Conservation (phyloP, 2,329 filamentous ascomycete genomes). For the Ceratocystis smalleyi region DNA sequence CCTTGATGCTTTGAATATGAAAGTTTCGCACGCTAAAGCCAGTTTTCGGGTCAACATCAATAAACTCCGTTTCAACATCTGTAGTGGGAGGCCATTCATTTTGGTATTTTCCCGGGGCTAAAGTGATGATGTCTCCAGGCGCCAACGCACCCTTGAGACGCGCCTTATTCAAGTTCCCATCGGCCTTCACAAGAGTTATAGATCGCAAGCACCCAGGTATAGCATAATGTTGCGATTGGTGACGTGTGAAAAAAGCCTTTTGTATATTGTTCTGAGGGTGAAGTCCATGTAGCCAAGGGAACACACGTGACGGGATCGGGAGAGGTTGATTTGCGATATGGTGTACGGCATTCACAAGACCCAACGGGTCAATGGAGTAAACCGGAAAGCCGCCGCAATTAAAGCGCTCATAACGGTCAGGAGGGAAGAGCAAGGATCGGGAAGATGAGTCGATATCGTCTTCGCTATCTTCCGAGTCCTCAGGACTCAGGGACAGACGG, state of each 20-base stretch:
- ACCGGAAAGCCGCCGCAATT: slow-evolving; percentile 42
- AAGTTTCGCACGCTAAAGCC: slow-evolving; percentile 96
- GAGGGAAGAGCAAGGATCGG: slow-evolving; percentile 60
- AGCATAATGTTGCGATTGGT: slow-evolving; percentile 51
- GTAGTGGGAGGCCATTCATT: slow-evolving; percentile 17
- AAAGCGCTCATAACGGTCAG: slow-evolving; percentile 41
- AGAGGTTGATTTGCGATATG: slow-evolving; percentile 64
- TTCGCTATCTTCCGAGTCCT: slow-evolving; percentile 31
- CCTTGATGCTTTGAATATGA: slow-evolving; percentile 83
- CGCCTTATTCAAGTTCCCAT: slow-evolving; percentile 56
- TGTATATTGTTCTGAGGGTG: slow-evolving; percentile 82
- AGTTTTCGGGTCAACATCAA: slow-evolving; percentile 70
- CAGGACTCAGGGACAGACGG: slow-evolving; percentile 26
- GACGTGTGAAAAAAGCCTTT: slow-evolving; percentile 73
- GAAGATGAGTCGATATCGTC: slow-evolving; percentile 29
- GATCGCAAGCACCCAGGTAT: slow-evolving; percentile 60
- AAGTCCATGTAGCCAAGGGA: slow-evolving; percentile 90
- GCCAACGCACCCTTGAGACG: slow-evolving; percentile 78
- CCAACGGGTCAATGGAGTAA: slow-evolving; percentile 55
- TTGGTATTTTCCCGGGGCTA: slow-evolving; percentile 57
- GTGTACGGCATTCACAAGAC: slow-evolving; percentile 58
- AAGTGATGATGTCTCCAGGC: slow-evolving; percentile 22
- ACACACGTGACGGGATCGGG: slow-evolving; percentile 71
- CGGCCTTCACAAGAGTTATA: slow-evolving; percentile 76
- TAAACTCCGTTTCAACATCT: slow-evolving; percentile 42